Evolutionary conservation across 257 asterid genomes (phyloP), one percentile per base, ranked within the genome.

Genomic region (Coffea eugenioides): DNA sequence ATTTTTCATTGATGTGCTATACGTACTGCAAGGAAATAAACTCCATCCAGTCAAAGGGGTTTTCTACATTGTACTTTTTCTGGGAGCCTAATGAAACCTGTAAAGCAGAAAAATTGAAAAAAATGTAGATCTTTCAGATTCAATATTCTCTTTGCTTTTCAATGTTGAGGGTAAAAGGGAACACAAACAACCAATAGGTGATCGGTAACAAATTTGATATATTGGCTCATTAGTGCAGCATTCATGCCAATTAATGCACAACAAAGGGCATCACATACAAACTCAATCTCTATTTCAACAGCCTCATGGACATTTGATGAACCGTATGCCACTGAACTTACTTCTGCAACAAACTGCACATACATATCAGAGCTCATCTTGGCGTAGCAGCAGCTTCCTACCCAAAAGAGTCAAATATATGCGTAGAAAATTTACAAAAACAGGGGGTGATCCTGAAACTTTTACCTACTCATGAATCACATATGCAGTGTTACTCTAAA

Each of bases 1-100:
- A 46, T 31, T 73, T 21, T 21, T 73, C 52, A 62, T 57, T 77
- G 18, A 80, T 12, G 18, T 31, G 2, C 27, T 8, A 72, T 68
- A 87, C 97, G 90, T 88, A 92, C 97, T 87, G 95, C 43, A 93
- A 85, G 8, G 97, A 91, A 66, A 93, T 91, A 79, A 86, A 86
- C 67, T 93, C 97, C 97, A 93, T 93, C 98, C 98, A 92, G 54
- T 93, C 97, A 20, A 93, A 92, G 71, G 97, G 98, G 87, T 91
- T 91, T 45, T 88, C 91, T 7, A 82, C 91, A 54, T 89, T 85
- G 79, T 89, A 92, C 80, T 68, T 87, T 86, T 79, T 90, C 56
- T 79, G 85, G 78, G 81, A 93, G 18, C 94, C 98, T 78, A 93
- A 82, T 43, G 93, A 85, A 78, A 86, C 92, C 97, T 93, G 89